Base-by-base conservation (phyloP, 2,329 filamentous ascomycete species). In the Boeremia lycopersici region DNA sequence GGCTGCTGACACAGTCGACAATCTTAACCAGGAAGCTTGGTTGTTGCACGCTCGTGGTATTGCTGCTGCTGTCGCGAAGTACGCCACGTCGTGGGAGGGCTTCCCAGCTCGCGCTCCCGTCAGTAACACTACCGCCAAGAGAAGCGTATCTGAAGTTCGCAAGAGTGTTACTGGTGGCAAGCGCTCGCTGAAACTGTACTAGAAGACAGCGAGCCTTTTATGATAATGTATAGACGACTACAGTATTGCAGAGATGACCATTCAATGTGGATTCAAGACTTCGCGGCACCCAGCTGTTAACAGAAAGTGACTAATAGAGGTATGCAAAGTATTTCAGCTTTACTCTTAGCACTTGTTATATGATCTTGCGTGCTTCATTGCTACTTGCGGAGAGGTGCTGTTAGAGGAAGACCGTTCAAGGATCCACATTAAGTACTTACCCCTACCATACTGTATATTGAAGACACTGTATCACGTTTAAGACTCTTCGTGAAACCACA, bases 1-100 rank as follows among this genome's bases (percentile, higher is more conserved):
- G 44, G 64, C 67, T 10, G 70, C 70, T 10, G 75, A 77, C 51
- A 72, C 60, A 10, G 60, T 73, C 2, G 65, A 64, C 40, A 77
- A 77, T 49, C 53, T 76, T 29, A 67, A 68, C 46, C 41, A 66
- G 38, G 66, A 68, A 1, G 73, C 73, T 6, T 76, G 68, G 56
- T 19, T 64, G 53, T 35, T 72, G 31, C 63, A 74, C 58, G 58
- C 64, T 2, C 65, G 70, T 51, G 72, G 62, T 31, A 75, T 76
- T 56, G 74, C 73, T 36, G 65, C 65, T 34, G 59, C 68, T 40
- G 71, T 76, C 6, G 71, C 71, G 2, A 65, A 63, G 51, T 75
- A 74, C 54, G 65, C 63, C 8, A 47, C 49, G 10, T 65, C 62
- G 4, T 65, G 62, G 62, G 58, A 61, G 11, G 65, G 65, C n/a